These are phyloP conservation scores for Botrytis elliptica DNA, from an alignment of 2,329 filamentous ascomycete species.

Conservation along the genomic window DNA sequence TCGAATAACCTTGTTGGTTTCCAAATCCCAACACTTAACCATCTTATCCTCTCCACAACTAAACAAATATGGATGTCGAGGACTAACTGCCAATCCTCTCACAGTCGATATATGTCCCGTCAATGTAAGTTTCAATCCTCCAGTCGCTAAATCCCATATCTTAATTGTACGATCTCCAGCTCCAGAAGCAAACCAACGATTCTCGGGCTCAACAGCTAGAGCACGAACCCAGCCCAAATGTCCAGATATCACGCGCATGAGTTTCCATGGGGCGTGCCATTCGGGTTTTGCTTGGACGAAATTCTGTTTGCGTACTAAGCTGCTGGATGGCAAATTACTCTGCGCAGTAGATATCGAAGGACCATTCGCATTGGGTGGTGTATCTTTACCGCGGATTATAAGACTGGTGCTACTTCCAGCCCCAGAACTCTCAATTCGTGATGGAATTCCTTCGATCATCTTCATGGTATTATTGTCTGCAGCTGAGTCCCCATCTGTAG, in stretches of 20 bases:
- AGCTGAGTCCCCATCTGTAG: conserved; percentile 32
- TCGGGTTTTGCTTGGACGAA: conserved; percentile 75
- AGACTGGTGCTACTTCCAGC: conserved; percentile 53
- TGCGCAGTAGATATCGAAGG: conserved; percentile 45
- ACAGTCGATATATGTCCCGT: conserved; percentile 95
- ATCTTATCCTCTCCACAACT: conserved; percentile 99
- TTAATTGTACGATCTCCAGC: conserved; percentile 97
- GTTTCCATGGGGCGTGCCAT: conserved; percentile 98
- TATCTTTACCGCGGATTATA: conserved; percentile 49
- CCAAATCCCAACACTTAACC: conserved; percentile 99
- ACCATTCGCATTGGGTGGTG: conserved; percentile 55
- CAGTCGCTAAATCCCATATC: conserved; percentile 94
- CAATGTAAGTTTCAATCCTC: conserved; percentile 77
- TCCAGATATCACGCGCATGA: conserved; percentile 95
- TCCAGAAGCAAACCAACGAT: conserved; percentile 96
- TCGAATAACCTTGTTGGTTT: conserved; percentile 98
- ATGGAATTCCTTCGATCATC: conserved; percentile 64
- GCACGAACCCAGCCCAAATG: conserved; percentile 93
- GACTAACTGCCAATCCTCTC: conserved; percentile 85
- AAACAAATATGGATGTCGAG: conserved; percentile 93
- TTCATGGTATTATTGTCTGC: conserved; percentile 55
- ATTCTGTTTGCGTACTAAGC: conserved; percentile 58
- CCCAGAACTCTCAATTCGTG: conserved; percentile 37
- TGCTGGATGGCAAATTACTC: conserved; percentile 49
- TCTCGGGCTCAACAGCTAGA: conserved; percentile 89